These are phyloP conservation scores for Harrya chromipes DNA, from an alignment of 768 basidiomycete species.

Conservation along the genomic window DNA sequence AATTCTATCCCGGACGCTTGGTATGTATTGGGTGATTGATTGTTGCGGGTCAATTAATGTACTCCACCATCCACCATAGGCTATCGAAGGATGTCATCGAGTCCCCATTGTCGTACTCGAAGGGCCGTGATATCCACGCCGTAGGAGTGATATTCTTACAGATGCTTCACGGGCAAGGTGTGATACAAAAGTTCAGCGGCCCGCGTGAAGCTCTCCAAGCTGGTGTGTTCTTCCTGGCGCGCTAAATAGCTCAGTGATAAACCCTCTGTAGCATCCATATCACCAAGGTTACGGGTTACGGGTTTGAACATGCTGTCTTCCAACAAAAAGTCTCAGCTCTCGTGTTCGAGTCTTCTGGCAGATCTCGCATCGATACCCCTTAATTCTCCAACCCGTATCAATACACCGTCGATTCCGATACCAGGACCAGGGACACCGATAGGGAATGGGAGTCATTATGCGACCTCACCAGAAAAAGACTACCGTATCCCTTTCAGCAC, in stretches of 20 bases:
- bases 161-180: constrained; percentile 80
- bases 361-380: constrained; percentile 49
- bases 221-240: constrained; percentile 36
- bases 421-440: constrained; percentile 46
- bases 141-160: constrained; percentile 78
- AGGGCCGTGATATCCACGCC: constrained; percentile 77
- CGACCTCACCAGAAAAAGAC: constrained; percentile 63
- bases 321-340: constrained; percentile 52
- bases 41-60: constrained; percentile 1
- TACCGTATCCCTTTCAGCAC: constrained; percentile 41
- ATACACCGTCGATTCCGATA: constrained; percentile 20
- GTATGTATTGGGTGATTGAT: constrained; percentile 5
- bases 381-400: constrained; percentile 18
- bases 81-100: constrained; percentile 75
- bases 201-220: constrained; percentile 55
- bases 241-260: neutral
- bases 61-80: constrained; percentile 39
- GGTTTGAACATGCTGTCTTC: constrained; percentile 58
- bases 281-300: constrained; percentile 48
- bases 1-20: constrained; percentile 30
- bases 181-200: constrained; percentile 51
- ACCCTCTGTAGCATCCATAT: constrained; percentile 46
- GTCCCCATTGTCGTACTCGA: constrained; percentile 74
- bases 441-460: constrained; percentile 32
- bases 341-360: constrained; percentile 56